Base-by-base conservation (phyloP, 768 basidiomycete species). In the Cubamyces sp. region DNA sequence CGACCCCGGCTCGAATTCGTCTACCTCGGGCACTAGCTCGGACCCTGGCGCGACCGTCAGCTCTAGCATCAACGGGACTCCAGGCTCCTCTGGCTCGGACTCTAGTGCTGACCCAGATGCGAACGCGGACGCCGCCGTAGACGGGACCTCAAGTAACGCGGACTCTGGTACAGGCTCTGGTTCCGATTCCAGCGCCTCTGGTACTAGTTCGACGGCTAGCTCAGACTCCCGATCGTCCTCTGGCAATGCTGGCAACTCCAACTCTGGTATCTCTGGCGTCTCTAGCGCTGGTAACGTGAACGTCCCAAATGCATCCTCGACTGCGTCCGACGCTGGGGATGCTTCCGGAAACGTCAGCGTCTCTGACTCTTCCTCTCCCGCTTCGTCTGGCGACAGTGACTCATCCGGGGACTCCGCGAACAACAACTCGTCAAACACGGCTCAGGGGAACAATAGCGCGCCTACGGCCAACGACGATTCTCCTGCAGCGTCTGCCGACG, bases 231-330 rank as follows among this genome's bases (percentile, higher is more conserved):
- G 30, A 14, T 16, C 11, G n/a, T 30, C 30, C 15, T 54, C 28
- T 19, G 15, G 23, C 23, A 19, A 23, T 18, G 40, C 43, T 30
- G 45, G 43, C 6, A 12, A n/a, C 23, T 14, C 26, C 25, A 28
- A 26, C 45, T 40, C 57, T 37, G 47, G 45, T 58, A 37, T 23
- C 16, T 48, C 57, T 49, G 30, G 45, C 50, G 37, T 37, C 16
- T 48, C 57, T 49, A 14, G 48, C 48, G 9, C 48, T 15, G 41
- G 41, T 41, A 28, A 54, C 25, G 25, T 26, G 21, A 23, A 16
- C 39, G 42, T 40, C 6, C 46, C 51, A 14, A 28, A 5, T 19
- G 37, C n/a, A 11, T 19, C 3, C 37, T 19, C 39, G 14, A 12
- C 51, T 25, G 51, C 19, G 3, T 40, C 51, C 16, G 51, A 39